Base-by-base conservation (phyloP, 2,329 filamentous ascomycete species). In the Aspergillus luchuensis region DNA sequence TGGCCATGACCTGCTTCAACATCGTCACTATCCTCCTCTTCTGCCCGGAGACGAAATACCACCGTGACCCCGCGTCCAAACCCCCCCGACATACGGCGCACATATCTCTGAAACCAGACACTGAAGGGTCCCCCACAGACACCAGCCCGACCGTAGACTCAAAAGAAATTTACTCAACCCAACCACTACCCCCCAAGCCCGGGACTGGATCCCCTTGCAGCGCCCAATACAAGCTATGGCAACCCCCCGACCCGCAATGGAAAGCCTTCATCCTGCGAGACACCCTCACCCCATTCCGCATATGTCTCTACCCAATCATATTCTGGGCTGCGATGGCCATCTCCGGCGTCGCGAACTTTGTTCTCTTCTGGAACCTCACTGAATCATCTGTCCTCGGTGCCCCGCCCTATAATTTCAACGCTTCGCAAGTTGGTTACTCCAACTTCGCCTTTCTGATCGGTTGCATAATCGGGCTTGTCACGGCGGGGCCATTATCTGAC, bases 291-390 rank as follows among this genome's bases (percentile, higher is more conserved):
- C 55, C 52, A 4, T 1, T 57, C 7, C 19, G n/a, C 17, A 23
- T 52, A 7, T 39, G 23, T 48, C 3, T 53, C 30, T 61, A 57
- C 30, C 59, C 59, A 0, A 57, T 57, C n/a, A 50, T 61, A 21
- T 11, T 57, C 48, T 57, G 48, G 54, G 49, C 59, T 0, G 55
- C 21, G 2, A 21, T 51, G 13, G 50, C 52, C 13, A 28, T 50
- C 3, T 25, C 55, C 23, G 54, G 59, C 1, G 28, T 49, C 6
- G 54, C 54, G n/a, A 61, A 57, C 30, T 3, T 57, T 41, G 28
- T 61, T 3, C 55, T 61, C 23, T 53, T 53, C 49, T 57, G 49
- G 50, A 61, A 57, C 49, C 49, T 61, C 1, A 61, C 59, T 10
- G 49, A 61, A 33, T 57, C 54, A 4, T 8, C 41, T 6, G 30